A percentile compares a stretch with the other conserved stretches of the same genome.
phyloP scores from a whole-genome alignment of 1,284 basidiomycete species.

The Fomitiporia mediterranea region DNA sequence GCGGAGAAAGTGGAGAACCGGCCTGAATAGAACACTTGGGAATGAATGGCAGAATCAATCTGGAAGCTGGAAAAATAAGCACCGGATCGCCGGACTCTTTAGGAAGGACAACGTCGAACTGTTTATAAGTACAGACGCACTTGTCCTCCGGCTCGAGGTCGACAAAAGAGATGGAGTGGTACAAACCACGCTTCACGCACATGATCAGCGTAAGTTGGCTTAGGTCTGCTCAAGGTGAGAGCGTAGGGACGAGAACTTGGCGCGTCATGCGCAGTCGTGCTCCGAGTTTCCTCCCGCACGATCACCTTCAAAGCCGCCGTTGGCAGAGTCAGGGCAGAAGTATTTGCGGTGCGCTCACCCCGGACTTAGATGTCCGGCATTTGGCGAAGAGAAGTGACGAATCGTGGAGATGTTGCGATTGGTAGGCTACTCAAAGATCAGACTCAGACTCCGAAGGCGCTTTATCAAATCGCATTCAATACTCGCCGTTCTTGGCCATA shows the following conservation, averaged over 20 bases:
- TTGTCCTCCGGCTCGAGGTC: background rate
- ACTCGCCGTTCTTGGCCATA: background rate
- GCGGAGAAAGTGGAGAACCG: conserved; percentile 15
- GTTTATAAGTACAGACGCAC: background rate
- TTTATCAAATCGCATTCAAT: conserved; percentile 1
- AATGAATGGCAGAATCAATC: conserved; percentile 13
- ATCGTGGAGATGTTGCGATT: background rate
- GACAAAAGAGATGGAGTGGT: background rate
- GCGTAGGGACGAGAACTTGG: conserved; percentile 8
- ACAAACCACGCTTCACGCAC: background rate
- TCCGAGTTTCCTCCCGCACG: conserved; percentile 7
- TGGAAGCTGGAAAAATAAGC: conserved; percentile 12
- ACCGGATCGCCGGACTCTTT: conserved; percentile 13
- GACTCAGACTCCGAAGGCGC: conserved; percentile 3
- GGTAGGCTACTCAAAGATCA: conserved; percentile 5
- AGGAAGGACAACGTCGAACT: conserved; percentile 4
- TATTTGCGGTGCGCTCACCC: conserved; percentile 5
- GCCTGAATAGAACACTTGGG: background rate
- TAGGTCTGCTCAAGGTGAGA: conserved; percentile 1
- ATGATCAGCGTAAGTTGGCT: conserved; percentile 6
- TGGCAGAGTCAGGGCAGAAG: conserved; percentile 6
- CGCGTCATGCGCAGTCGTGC: conserved; percentile 1
- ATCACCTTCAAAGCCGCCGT: conserved; percentile 7
- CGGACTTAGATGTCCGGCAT: conserved; percentile 17
- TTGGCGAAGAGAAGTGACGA: conserved; percentile 5